Base-by-base conservation (phyloP, 768 basidiomycete species). In the Xerocomellus chrysenteron region DNA sequence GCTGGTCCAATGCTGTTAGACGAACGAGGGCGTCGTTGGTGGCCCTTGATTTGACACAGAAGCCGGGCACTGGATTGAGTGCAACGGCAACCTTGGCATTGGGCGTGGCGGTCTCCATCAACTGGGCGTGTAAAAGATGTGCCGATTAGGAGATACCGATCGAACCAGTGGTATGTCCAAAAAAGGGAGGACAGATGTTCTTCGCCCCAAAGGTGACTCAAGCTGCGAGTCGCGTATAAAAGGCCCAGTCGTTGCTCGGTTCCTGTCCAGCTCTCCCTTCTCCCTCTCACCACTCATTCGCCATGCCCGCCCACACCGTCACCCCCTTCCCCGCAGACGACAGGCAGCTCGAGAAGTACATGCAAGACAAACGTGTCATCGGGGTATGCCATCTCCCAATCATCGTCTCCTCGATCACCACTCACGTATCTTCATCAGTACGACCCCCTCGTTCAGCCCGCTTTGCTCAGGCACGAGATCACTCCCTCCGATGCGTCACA, bases 391-490 rank as follows among this genome's bases (percentile, higher is more conserved):
- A 32, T 5, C 26, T 21, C 19, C 2, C 44, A 45, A 5, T 17
- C 28, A 1, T 32, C 51, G 17, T 40, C 44, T 21, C 2, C 17
- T n/a, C 21, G 55, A 21, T 42, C 48, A 26, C 43, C 36, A 48
- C 69, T 67, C 50, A 67, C 63, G 4, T 10, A 28, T 48, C 3
- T 26, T 26, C 54, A 10, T 12, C 14, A 94, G 92, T 96, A 98
- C 71, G 95, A 98, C 64, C 95, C 96, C n/a, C 83, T 98, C 42
- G 86, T 97, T 57, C 92, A 95, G 65, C 96, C 95, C 7, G 90
- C 91, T 2, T 78, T 98, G 49, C 86, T 99, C 52, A 81, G 90
- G 56, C 88, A 94, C 59, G 95, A 98, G 64, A 82, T 98, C 51
- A 81, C 82, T 2, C 85, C 91, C 4, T 76, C 87, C 17, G 64